These are phyloP conservation scores for Kickxella alabastrina DNA, from an alignment of 192 early-diverging fungal species.

Conservation along the genomic window DNA sequence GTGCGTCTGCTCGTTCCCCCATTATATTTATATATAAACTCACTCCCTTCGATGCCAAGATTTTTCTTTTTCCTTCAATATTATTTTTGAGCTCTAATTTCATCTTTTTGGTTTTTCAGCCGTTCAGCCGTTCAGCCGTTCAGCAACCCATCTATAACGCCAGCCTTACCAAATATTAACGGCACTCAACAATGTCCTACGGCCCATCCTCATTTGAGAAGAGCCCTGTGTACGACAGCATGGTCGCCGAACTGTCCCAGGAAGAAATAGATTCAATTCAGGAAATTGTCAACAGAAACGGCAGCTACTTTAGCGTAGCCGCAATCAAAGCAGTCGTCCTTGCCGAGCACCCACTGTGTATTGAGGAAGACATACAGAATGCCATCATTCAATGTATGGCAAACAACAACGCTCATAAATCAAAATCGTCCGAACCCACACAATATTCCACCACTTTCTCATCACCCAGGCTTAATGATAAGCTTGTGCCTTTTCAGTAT, in stretches of 20 bases:
- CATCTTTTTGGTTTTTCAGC: too few species aligned
- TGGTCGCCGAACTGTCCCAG: conserved; percentile 15
- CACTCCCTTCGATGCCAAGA: neutral
- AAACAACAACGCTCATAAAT: neutral
- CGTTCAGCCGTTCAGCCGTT: too few species aligned
- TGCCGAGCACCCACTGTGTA: conserved; percentile 8
- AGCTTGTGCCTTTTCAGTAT: neutral
- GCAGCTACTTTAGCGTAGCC: neutral
- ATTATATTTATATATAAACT: neutral
- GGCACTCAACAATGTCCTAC: too few species aligned
- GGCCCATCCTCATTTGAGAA: too few species aligned
- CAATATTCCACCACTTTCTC: too few species aligned
- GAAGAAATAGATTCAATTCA: conserved; percentile 16
- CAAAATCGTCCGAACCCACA: too few species aligned
- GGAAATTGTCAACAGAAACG: conserved; percentile 1
- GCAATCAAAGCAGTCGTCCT: neutral
- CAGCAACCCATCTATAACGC: conserved; percentile 1
- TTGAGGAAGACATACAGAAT: conserved; percentile 5
- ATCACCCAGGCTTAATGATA: neutral
- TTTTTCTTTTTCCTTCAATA: neutral
- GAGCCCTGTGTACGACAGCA: neutral
- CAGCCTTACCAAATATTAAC: too few species aligned
- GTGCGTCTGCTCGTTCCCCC: neutral
- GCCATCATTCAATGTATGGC: neutral
- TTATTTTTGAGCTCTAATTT: too few species aligned